phyloP scores from a whole-genome alignment of 805 yeast genomes.

The Teunomyces lycoperdinae region DNA sequence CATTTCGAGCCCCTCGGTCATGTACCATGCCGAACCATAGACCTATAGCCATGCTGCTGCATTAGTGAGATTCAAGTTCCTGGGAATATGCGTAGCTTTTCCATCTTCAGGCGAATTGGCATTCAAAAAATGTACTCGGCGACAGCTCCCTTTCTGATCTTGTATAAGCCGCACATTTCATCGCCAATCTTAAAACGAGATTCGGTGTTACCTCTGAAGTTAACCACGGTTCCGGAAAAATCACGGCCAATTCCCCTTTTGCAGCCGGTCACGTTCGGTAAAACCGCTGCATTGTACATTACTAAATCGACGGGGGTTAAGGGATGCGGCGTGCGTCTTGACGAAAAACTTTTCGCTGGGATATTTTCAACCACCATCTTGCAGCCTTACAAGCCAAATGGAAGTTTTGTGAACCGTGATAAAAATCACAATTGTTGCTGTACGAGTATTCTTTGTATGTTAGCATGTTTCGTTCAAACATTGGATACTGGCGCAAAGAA shows the following conservation, averaged over 20 bases:
- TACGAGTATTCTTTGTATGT: slow-evolving; percentile 22
- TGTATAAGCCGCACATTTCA: slow-evolving; percentile 25
- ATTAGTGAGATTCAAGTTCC: slow-evolving; percentile 43
- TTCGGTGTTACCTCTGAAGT: slow-evolving; percentile 20
- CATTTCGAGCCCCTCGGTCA: slow-evolving; percentile 32
- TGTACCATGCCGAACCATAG: slow-evolving; percentile 57
- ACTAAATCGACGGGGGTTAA: slow-evolving; percentile 36
- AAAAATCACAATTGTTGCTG: slow-evolving; percentile 12
- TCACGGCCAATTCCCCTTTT: slow-evolving; percentile 29
- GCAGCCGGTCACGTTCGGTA: slow-evolving; percentile 7
- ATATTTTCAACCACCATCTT: slow-evolving; percentile 16
- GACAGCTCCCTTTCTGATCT: slow-evolving; percentile 38
- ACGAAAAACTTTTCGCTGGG: slow-evolving; percentile 20
- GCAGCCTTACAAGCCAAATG: slow-evolving; percentile 8
- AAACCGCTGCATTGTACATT: slow-evolving; percentile 15
- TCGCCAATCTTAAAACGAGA: slow-evolving; percentile 25
- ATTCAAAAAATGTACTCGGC: slow-evolving; percentile 46
- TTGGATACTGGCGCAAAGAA: background rate
- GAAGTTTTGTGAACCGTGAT: slow-evolving; percentile 10
- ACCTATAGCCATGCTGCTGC: slow-evolving; percentile 69
- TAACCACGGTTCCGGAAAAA: slow-evolving; percentile 31
- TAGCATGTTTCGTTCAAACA: slow-evolving; percentile 8
- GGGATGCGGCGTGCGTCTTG: slow-evolving; percentile 30
- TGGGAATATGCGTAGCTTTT: slow-evolving; percentile 43
- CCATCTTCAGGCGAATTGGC: slow-evolving; percentile 36